phyloP scores from a whole-genome alignment of 805 yeast genomes.

The Ogataea siamensis region DNA sequence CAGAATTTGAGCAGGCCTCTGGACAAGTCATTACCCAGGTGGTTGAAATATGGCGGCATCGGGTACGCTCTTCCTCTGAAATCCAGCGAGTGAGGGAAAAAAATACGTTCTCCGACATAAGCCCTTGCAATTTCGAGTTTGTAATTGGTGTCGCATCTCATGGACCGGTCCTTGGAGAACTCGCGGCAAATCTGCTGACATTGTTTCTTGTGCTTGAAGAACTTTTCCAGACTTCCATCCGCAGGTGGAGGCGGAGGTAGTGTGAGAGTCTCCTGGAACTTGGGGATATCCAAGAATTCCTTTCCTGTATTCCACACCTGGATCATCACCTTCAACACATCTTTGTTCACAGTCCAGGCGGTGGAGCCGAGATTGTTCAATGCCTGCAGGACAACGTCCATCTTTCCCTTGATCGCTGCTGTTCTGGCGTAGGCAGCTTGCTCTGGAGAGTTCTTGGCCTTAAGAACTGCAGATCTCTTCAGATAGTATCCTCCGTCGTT shows the following conservation, averaged over 20 bases:
- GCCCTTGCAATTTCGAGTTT: conserved; percentile 95
- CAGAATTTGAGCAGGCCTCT: conserved; percentile 71
- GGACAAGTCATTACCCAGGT: conserved; percentile 75
- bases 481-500: conserved; percentile 83
- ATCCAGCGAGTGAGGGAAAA: conserved; percentile 78
- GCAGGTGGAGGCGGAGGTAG: conserved; percentile 56
- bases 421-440: conserved; percentile 85
- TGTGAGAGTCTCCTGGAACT: conserved; percentile 40
- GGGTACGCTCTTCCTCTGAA: conserved; percentile 87
- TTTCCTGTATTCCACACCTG: conserved; percentile 87
- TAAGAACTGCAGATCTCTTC: conserved; percentile 59
- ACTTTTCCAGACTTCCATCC: conserved; percentile 68
- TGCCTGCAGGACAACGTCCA: conserved; percentile 72
- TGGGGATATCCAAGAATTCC: conserved; percentile 69
- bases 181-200: conserved; percentile 58
- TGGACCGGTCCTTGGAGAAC: conserved; percentile 70
- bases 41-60: conserved; percentile 75
- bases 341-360: conserved; percentile 87
- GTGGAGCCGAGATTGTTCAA: conserved; percentile 83
- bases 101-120: conserved; percentile 73
- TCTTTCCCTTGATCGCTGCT: conserved; percentile 66
- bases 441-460: conserved; percentile 84
- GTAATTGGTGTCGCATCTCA: conserved; percentile 91
- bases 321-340: conserved; percentile 64
- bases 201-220: conserved; percentile 64